These are phyloP conservation scores for Leccinum longicurvipes DNA, from an alignment of 768 basidiomycete genomes.

Conservation along the genomic window DNA sequence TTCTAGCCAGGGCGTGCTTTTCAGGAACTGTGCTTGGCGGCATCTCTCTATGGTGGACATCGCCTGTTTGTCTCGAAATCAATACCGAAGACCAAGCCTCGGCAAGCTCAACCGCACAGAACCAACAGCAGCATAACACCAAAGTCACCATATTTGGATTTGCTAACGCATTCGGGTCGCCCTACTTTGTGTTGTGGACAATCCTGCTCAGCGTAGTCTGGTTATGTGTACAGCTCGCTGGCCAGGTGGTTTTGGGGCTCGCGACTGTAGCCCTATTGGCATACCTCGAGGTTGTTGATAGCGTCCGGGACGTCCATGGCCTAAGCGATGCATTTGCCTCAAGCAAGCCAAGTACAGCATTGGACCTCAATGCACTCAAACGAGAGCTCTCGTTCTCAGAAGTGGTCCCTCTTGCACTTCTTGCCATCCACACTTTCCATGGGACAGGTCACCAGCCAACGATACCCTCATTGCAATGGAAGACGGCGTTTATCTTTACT, in stretches of 20 bases:
- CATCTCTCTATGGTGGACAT: slow-evolving; percentile 62
- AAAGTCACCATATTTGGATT: slow-evolving; percentile 73
- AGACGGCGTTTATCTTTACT: slow-evolving; percentile 82
- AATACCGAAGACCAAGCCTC: slow-evolving; percentile 25
- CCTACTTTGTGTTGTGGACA: slow-evolving; percentile 81
- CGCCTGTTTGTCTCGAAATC: slow-evolving; percentile 75
- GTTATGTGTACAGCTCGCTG: slow-evolving; percentile 68
- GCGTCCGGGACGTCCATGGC: slow-evolving; percentile 64
- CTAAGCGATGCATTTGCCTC: slow-evolving; percentile 52
- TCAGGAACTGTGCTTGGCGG: slow-evolving; percentile 49
- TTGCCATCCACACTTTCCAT: slow-evolving; percentile 77
- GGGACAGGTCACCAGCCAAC: slow-evolving; percentile 91
- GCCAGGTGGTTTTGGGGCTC: slow-evolving; percentile 72
- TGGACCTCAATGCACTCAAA: slow-evolving; percentile 28
- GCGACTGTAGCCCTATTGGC: slow-evolving; percentile 65
- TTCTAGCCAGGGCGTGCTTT: slow-evolving; percentile 57
- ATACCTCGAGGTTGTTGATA: slow-evolving; percentile 78
- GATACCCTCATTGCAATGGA: slow-evolving; percentile 92
- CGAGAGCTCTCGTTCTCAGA: slow-evolving; percentile 59
- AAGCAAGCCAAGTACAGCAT: slow-evolving; percentile 42
- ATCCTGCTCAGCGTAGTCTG: slow-evolving; percentile 55
- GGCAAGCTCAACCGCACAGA: slow-evolving; percentile 3
- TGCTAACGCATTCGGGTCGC: slow-evolving; percentile 86
- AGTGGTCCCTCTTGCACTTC: slow-evolving; percentile 66
- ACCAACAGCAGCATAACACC: slow-evolving; percentile 31